Base-by-base conservation (phyloP, 345 rosid species). In the Eucalyptus virginea region DNA sequence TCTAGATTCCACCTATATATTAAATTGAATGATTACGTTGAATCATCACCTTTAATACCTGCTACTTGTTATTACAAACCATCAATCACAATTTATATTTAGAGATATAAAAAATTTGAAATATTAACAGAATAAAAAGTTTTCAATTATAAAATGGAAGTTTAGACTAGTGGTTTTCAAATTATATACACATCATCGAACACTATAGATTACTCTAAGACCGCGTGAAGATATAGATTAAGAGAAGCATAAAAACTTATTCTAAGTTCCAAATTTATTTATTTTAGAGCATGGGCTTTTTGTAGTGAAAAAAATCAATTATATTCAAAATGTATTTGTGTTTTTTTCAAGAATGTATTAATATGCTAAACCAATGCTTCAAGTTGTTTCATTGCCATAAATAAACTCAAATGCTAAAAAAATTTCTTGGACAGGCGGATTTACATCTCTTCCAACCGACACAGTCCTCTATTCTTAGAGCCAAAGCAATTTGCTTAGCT, bases 391-490 rank as follows among this genome's bases (percentile, higher is more conserved):
- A 56, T 56, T 56, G 28, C 3, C 62, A 56, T 23, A 56, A 24
- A 56, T 5, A 23, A 56, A 56, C 62, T 56, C 1, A 0, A 56
- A 56, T 24, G 28, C 62, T 56, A 6, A 56, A 56, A 56, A 24
- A 56, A 9, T 4, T 0, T 8, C 0, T 56, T 56, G 0, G 62
- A 56, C 0, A 23, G 1, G 6, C 1, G 1, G 3, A 56, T 9
- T 56, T 1, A 56, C 30, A 24, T 56, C 30, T 2, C 28, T 56
- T 23, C 0, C 28, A 24, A 56, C 30, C 0, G 12, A 56, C 62
- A 56, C 0, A 0, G 6, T 23, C 13, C 6, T 56, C 62, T 10
- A 24, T 8, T 56, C 62, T 56, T 1, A 24, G 0, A 52, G 30
- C 11, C 1, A 0, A 56, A 56, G 28, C 62, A 56, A 56, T 56